Percentiles rank a stretch among this genome's conserved stretches.
These are phyloP conservation scores for Colletotrichum musae DNA, from an alignment of 2,329 filamentous ascomycete species.

Conservation along the genomic window DNA sequence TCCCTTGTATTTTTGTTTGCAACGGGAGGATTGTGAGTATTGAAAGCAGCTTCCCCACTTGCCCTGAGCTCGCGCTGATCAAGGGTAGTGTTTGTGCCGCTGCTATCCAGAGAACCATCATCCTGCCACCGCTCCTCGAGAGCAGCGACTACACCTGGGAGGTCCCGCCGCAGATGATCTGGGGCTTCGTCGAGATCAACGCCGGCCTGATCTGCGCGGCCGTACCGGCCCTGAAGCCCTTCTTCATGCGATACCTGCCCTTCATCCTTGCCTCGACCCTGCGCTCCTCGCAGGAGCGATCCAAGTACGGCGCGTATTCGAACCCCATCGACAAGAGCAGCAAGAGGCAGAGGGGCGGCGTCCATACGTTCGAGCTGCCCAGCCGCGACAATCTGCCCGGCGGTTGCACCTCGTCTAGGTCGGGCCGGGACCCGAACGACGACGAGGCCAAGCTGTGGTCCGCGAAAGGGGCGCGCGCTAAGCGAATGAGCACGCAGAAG, in stretches of 20 bases:
- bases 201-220: slow-evolving; percentile 31
- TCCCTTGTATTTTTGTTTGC: slow-evolving; percentile 24
- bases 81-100: slow-evolving; percentile 47
- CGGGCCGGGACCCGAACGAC: background rate
- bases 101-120: slow-evolving; percentile 47
- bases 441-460: slow-evolving; percentile 2
- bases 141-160: slow-evolving; percentile 47
- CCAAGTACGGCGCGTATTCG: background rate
- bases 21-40: slow-evolving; percentile 3
- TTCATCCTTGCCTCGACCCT: slow-evolving; percentile 9
- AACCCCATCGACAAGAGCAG: background rate
- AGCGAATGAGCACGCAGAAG: background rate
- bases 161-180: slow-evolving; percentile 49
- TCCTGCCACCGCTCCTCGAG: slow-evolving; percentile 46
- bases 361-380: background rate
- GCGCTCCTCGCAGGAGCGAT: slow-evolving; percentile 3
- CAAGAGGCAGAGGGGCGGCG: background rate
- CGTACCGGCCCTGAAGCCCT: slow-evolving; percentile 39
- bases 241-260: slow-evolving; percentile 41
- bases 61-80: no score
- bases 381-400: background rate
- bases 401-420: background rate
- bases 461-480: background rate
- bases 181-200: slow-evolving; percentile 30
- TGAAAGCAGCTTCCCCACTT: background rate